Conservation (phyloP, 2,329 filamentous ascomycete genomes). For the Aspergillus versicolor region DNA sequence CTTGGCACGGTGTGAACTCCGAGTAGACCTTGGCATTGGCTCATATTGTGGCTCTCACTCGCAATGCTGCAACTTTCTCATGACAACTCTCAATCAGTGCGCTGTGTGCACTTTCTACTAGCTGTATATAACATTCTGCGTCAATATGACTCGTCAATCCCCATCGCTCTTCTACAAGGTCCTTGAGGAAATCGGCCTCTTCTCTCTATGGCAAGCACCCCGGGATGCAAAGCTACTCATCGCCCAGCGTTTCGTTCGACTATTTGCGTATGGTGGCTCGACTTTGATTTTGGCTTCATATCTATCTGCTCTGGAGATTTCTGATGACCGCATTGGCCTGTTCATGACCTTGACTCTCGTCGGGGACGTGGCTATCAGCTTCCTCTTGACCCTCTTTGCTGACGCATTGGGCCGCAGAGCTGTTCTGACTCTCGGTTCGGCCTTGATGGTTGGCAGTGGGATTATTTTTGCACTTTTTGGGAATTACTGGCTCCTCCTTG, state of each 20-base stretch:
- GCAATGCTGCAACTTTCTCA: neutral
- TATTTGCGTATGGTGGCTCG: conserved; percentile 64
- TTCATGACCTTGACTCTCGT: conserved; percentile 65
- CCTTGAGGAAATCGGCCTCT: conserved; percentile 36
- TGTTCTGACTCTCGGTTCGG: conserved; percentile 54
- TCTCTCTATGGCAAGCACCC: conserved; percentile 38
- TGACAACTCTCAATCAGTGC: neutral
- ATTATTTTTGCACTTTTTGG: conserved; percentile 54
- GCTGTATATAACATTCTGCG: neutral
- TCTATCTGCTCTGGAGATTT: conserved; percentile 55
- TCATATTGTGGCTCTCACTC: neutral
- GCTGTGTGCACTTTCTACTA: no score
- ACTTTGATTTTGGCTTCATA: conserved; percentile 63
- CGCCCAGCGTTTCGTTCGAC: conserved; percentile 49
- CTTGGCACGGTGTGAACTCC: neutral
- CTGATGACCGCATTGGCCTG: conserved; percentile 60
- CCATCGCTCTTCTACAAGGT: conserved; percentile 5
- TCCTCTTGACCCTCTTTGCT: conserved; percentile 58
- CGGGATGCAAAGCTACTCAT: conserved; percentile 41
- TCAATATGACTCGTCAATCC: neutral
- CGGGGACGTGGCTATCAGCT: conserved; percentile 61
- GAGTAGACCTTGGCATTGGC: conserved; percentile 1
- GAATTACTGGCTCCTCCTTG: conserved; percentile 60
- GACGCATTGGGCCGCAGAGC: conserved; percentile 58
- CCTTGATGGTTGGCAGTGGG: conserved; percentile 59